Conservation (phyloP, 345 rosid species). For the Eutrema heterophyllum region DNA sequence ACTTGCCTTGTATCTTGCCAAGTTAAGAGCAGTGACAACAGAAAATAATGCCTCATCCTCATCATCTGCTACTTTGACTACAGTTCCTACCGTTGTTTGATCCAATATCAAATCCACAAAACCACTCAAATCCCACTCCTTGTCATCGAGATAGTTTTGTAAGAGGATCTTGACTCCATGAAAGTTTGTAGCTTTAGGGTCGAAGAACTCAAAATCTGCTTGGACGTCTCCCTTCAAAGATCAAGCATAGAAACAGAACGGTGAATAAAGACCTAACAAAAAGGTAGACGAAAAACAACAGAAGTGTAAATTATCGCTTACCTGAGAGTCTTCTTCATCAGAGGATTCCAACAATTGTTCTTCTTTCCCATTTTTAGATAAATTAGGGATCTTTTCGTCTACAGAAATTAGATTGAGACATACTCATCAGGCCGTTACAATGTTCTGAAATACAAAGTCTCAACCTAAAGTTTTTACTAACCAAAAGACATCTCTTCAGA, state of each 20-base stretch:
- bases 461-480: not conserved
- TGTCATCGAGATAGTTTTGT: constrained; percentile 61
- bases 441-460: constrained; percentile 16
- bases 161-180: constrained; percentile 72
- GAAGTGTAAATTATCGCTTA: not conserved
- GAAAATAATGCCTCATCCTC: constrained; percentile 67
- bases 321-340: constrained; percentile 58
- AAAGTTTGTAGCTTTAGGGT: constrained; percentile 75
- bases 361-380: constrained; percentile 11
- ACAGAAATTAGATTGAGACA: not conserved
- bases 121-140: constrained; percentile 85
- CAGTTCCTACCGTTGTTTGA: constrained; percentile 88
- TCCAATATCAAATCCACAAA: constrained; percentile 80
- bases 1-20: constrained; percentile 72
- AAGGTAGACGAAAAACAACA: not conserved
- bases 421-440: constrained; percentile 9
- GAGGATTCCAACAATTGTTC: constrained; percentile 38
- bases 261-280: no score
- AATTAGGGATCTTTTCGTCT: constrained; percentile 16
- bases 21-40: constrained; percentile 57
- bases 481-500: constrained; percentile 32
- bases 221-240: constrained; percentile 61
- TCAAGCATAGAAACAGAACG: not conserved
- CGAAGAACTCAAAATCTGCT: constrained; percentile 91
- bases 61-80: constrained; percentile 74